These are phyloP conservation scores for Leccinellum rugosiceps DNA, from an alignment of 768 basidiomycete species.

Conservation along the genomic window DNA sequence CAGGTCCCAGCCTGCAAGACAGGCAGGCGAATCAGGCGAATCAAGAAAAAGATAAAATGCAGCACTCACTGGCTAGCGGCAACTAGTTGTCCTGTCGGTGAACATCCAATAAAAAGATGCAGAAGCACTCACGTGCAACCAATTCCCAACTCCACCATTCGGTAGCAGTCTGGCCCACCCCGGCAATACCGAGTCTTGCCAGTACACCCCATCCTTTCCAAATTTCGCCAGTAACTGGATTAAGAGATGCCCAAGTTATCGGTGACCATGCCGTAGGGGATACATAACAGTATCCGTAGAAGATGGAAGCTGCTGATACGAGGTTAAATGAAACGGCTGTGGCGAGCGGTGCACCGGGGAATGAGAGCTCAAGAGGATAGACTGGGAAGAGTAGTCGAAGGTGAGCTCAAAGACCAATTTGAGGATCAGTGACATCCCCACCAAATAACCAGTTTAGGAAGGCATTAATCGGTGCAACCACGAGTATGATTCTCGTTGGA, in stretches of 20 bases:
- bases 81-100: constrained; percentile 30
- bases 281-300: constrained; percentile 60
- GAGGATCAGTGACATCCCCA: constrained; percentile 27
- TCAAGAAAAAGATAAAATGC: not conserved
- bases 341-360: constrained; percentile 88
- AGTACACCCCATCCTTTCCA: constrained; percentile 69
- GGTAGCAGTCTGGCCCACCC: constrained; percentile 75
- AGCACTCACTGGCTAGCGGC: constrained; percentile 49
- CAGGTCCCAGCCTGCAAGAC: constrained; percentile 64
- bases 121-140: constrained; percentile 42
- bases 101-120: not conserved
- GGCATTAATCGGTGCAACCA: constrained; percentile 84
- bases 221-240: constrained; percentile 56
- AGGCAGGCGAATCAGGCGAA: constrained; percentile 4
- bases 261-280: constrained; percentile 75
- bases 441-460: constrained; percentile 84
- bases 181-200: constrained; percentile 75
- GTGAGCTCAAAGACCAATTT: not conserved
- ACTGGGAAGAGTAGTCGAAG: constrained; percentile 15
- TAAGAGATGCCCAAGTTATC: constrained; percentile 18
- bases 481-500: constrained; percentile 78
- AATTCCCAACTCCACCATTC: constrained; percentile 99
- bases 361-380: constrained; percentile 72
- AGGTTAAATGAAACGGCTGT: constrained; percentile 88
- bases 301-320: constrained; percentile 58